Percentiles rank a stretch among this genome's conserved stretches.
These are phyloP conservation scores for Drechslerella stenobrocha DNA, from an alignment of 2,329 filamentous ascomycete genomes.

Conservation along the genomic window DNA sequence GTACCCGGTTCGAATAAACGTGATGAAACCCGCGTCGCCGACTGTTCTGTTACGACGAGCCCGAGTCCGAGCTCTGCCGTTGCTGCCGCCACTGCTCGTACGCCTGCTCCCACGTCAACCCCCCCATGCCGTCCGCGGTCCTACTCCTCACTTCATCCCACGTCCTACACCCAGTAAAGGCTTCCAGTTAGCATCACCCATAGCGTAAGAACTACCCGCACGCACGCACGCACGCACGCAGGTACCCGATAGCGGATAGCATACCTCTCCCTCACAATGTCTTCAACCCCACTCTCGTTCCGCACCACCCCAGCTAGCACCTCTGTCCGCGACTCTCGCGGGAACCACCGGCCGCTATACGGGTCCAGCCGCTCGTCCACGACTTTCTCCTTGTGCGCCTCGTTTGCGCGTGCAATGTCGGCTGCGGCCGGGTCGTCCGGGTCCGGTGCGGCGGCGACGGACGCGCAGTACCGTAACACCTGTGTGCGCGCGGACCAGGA, in stretches of 20 bases:
- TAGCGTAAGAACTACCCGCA: neutral
- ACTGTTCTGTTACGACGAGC: too few relatives aligned
- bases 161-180: slow-evolving; percentile 11
- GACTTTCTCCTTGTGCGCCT: slow-evolving; percentile 70
- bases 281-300: slow-evolving; percentile 75
- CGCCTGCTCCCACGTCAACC: slow-evolving; percentile 33
- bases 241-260: neutral
- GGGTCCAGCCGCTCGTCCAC: slow-evolving; percentile 90
- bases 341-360: slow-evolving; percentile 82
- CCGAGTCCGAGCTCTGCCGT: neutral
- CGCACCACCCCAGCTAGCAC: slow-evolving; percentile 71
- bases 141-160: slow-evolving; percentile 38
- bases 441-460: slow-evolving; percentile 83
- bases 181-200: neutral
- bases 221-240: neutral
- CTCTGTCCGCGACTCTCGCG: slow-evolving; percentile 77
- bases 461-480: slow-evolving; percentile 83
- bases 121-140: slow-evolving; percentile 35
- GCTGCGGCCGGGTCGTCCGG: slow-evolving; percentile 80
- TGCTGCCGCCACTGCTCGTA: slow-evolving; percentile 36
- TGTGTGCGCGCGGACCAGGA: slow-evolving; percentile 83
- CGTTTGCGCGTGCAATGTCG: slow-evolving; percentile 70
- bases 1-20: too few relatives aligned
- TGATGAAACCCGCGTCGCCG: too few relatives aligned
- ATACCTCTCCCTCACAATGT: slow-evolving; percentile 71